These are phyloP conservation scores for Pachysandra terminalis DNA, from an alignment of 164 flowering plant genomes.

Conservation along the genomic window DNA sequence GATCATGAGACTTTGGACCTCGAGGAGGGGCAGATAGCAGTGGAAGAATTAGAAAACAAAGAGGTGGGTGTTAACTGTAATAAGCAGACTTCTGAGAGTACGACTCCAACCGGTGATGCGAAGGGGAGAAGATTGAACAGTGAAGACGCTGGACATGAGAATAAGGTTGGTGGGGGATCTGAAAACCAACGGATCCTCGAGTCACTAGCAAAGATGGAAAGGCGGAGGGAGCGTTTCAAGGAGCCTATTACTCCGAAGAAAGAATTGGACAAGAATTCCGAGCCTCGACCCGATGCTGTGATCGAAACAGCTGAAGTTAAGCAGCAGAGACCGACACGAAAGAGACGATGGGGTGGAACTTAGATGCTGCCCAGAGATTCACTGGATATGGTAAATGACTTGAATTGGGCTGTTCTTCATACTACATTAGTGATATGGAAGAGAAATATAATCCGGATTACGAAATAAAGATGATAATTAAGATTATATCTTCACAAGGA, in stretches of 20 bases:
- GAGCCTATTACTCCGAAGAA: constrained; percentile 37
- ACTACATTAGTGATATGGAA: no score
- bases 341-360: constrained; percentile 59
- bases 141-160: constrained; percentile 18
- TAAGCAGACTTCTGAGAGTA: constrained; percentile 15
- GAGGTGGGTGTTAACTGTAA: not conserved
- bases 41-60: constrained; percentile 23
- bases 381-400: no score
- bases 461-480: no score
- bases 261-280: constrained; percentile 25
- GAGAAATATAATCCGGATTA: no score
- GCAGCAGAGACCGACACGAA: constrained; percentile 51
- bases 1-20: constrained; percentile 26
- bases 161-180: constrained; percentile 12
- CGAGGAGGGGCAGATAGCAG: constrained; percentile 51
- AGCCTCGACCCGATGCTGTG: constrained; percentile 20
- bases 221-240: constrained; percentile 64
- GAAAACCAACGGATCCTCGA: constrained; percentile 49
- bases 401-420: no score
- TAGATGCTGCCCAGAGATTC: constrained; percentile 17
- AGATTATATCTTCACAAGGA: no score
- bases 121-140: constrained; percentile 6
- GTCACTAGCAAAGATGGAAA: constrained; percentile 66
- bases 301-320: constrained; percentile 28
- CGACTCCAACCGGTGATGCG: constrained; percentile 1